phyloP scores from a whole-genome alignment of 1,284 basidiomycete genomes.

The Termitomyces sp. region DNA sequence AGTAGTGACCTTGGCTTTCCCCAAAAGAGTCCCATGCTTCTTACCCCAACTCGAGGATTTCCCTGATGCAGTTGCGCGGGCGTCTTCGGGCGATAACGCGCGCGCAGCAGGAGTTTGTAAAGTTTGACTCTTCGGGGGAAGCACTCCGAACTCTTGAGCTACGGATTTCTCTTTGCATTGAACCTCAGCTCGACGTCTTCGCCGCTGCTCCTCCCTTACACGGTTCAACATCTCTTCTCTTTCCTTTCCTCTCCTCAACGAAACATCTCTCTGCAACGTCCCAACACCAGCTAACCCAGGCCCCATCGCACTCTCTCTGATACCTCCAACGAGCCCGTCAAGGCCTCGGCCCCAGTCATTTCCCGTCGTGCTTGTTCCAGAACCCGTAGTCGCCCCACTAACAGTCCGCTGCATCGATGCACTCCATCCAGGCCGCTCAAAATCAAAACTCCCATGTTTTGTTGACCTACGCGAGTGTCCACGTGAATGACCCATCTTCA shows the following conservation, averaged over 20 bases:
- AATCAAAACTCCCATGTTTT: constrained; percentile 68
- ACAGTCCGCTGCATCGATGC: constrained; percentile 29
- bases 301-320: constrained; percentile 29
- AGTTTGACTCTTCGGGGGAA: constrained; percentile 11
- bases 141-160: constrained; percentile 15
- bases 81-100: constrained; percentile 11
- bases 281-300: constrained; percentile 38
- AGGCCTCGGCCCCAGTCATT: constrained; percentile 22
- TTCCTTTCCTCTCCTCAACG: constrained; percentile 32
- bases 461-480: constrained; percentile 26
- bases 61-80: constrained; percentile 16
- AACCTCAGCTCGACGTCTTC: constrained; percentile 17
- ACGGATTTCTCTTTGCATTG: constrained; percentile 12
- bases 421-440: constrained; percentile 54
- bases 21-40: constrained; percentile 26
- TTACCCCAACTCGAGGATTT: constrained; percentile 34
- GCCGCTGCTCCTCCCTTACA: constrained; percentile 21
- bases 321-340: constrained; percentile 12
- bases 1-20: constrained; percentile 21
- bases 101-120: constrained; percentile 4
- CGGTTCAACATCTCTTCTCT: constrained; percentile 27
- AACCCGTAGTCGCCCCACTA: constrained; percentile 28
- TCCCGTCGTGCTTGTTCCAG: constrained; percentile 23
- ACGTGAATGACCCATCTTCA: constrained; percentile 13
- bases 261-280: constrained; percentile 34